Conservation (phyloP, 257 asterid species). For the Scutellaria barbata region DNA sequence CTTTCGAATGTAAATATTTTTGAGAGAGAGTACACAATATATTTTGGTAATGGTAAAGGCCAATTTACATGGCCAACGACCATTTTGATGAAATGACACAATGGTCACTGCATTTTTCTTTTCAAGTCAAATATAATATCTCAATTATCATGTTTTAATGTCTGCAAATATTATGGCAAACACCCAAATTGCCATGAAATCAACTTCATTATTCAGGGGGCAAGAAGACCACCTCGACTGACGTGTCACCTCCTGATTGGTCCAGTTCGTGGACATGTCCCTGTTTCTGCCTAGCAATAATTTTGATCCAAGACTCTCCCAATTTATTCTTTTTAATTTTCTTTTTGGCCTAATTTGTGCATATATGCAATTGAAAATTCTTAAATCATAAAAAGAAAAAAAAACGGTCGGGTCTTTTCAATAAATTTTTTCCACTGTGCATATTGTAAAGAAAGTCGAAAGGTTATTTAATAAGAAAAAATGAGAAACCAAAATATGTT, state of each 20-base stretch:
- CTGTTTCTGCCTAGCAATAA: constrained; percentile 45
- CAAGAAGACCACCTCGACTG: constrained; percentile 30
- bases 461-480: no score
- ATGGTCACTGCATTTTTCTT: constrained; percentile 23
- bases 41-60: constrained; percentile 4
- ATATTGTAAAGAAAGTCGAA: background rate
- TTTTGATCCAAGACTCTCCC: constrained; percentile 16
- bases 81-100: constrained; percentile 28
- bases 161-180: constrained; percentile 39
- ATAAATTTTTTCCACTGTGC: background rate
- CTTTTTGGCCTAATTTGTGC: background rate
- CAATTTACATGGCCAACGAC: constrained; percentile 29
- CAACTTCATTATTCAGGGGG: constrained; percentile 30
- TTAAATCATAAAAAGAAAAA: background rate
- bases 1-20: no score
- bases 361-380: background rate
- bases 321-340: background rate
- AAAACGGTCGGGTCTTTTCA: background rate
- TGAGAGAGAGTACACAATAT: background rate
- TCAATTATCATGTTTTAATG: constrained; percentile 39
- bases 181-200: constrained; percentile 37
- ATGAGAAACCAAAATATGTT: no score
- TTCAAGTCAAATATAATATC: constrained; percentile 14
- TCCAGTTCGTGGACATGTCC: constrained; percentile 30
- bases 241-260: constrained; percentile 36